Percentiles rank a stretch among this genome's conserved stretches.
Evolutionary conservation across 345 rosid species (phyloP).

Genomic region (Camelina sativa): DNA sequence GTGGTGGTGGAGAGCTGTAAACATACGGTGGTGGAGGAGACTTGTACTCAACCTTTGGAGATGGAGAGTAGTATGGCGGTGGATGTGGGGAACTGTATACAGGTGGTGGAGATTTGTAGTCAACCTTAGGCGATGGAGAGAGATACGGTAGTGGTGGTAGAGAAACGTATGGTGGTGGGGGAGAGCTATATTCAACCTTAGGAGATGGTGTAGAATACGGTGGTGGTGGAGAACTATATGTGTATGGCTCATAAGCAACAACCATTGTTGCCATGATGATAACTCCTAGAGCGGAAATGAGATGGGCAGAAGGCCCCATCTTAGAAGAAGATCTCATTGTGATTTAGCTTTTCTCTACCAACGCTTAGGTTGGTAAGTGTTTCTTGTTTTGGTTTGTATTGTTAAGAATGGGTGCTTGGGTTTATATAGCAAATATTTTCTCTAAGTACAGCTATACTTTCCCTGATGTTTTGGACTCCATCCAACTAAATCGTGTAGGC

Average conservation of each 20-base stretch:
- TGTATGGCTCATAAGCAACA: conserved; percentile 12
- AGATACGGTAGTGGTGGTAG: conserved; percentile 23
- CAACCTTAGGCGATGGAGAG: conserved; percentile 5
- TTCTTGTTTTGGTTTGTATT: conserved; percentile 25
- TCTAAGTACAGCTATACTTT: conserved; percentile 8
- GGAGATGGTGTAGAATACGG: conserved; percentile 17
- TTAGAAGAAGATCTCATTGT: conserved; percentile 8
- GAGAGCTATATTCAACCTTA: not conserved
- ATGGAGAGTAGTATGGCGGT: not conserved
- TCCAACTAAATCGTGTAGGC: conserved; percentile 21
- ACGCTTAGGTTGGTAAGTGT: conserved; percentile 10
- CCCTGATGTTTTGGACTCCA: not conserved
- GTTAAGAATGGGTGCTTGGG: not conserved
- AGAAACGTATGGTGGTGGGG: conserved; percentile 17
- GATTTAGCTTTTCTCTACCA: not conserved
- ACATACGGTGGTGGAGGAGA: conserved; percentile 19
- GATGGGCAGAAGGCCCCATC: conserved; percentile 37
- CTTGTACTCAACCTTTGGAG: too few species aligned
- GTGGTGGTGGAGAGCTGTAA: conserved; percentile 10
- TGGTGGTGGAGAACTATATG: conserved; percentile 28
- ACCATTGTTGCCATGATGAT: conserved; percentile 29
- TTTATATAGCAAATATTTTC: conserved; percentile 14
- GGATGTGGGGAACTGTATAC: conserved; percentile 28
- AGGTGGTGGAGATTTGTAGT: conserved; percentile 21
- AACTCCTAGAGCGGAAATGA: conserved; percentile 12